These are phyloP conservation scores for Yamadazyma pseudoaaseri DNA, from an alignment of 1,139 yeast genomes.

Conservation along the genomic window DNA sequence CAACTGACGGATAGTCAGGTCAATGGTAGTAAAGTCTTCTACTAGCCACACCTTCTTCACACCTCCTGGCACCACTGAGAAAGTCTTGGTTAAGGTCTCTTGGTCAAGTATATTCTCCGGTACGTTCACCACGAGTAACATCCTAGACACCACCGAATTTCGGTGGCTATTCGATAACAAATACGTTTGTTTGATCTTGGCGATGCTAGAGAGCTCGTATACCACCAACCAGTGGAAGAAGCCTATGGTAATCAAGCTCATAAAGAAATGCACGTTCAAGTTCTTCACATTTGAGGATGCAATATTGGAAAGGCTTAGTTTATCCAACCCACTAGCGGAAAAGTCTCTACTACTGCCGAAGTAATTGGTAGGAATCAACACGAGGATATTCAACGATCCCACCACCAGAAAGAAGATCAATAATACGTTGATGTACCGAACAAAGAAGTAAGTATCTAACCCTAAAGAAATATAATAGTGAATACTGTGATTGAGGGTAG, in stretches of 20 bases:
- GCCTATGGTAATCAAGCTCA: constrained; percentile 49
- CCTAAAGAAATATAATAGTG: constrained; percentile 50
- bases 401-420: constrained; percentile 47
- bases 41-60: constrained; percentile 52
- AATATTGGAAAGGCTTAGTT: constrained; percentile 60
- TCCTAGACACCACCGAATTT: constrained; percentile 28
- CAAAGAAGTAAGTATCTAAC: constrained; percentile 63
- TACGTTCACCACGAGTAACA: constrained; percentile 50
- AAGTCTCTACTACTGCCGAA: constrained; percentile 35
- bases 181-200: constrained; percentile 42
- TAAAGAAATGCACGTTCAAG: constrained; percentile 53
- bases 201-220: constrained; percentile 49
- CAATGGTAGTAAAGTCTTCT: constrained; percentile 39
- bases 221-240: constrained; percentile 54
- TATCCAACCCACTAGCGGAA: constrained; percentile 52
- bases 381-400: constrained; percentile 50
- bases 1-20: constrained; percentile 28
- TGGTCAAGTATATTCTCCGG: constrained; percentile 34
- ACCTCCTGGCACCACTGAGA: constrained; percentile 42
- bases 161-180: constrained; percentile 27
- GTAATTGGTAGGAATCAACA: constrained; percentile 57
- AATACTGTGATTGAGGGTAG: constrained; percentile 38
- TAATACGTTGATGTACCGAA: constrained; percentile 52
- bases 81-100: constrained; percentile 24
- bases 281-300: constrained; percentile 44